phyloP scores from a whole-genome alignment of 371 early-diverging fungal species.

The Mortierella sp. region DNA sequence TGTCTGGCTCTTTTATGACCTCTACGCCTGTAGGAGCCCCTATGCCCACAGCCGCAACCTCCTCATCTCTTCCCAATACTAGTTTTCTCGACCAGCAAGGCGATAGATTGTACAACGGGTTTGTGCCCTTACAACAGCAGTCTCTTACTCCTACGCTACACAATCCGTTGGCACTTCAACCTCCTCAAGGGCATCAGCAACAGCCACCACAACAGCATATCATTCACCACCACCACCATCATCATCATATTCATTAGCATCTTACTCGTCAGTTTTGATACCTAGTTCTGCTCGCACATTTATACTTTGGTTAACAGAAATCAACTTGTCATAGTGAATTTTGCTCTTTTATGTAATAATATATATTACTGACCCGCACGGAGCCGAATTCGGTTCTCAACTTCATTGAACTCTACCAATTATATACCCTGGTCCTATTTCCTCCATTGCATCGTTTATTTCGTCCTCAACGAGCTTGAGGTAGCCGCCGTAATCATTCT shows the following conservation, averaged over 20 bases:
- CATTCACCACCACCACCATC: conserved; percentile 37
- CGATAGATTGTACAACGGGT: conserved; percentile 11
- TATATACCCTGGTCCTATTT: background rate
- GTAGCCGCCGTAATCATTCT: background rate
- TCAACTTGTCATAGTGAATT: no score
- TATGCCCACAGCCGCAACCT: conserved; percentile 1
- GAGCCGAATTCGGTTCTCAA: background rate
- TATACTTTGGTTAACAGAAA: background rate
- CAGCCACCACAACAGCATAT: conserved; percentile 27
- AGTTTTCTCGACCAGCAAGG: conserved; percentile 25
- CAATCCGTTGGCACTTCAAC: background rate
- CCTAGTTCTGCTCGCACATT: conserved; percentile 1
- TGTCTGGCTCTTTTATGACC: conserved; percentile 29
- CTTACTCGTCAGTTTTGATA: background rate
- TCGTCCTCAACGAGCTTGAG: background rate
- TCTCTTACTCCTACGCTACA: conserved; percentile 11
- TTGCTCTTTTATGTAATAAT: no score
- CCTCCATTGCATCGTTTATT: background rate
- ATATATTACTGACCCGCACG: background rate
- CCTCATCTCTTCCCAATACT: conserved; percentile 23
- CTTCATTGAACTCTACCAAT: background rate
- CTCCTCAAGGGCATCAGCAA: conserved; percentile 13
- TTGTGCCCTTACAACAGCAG: conserved; percentile 12
- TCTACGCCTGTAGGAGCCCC: conserved; percentile 10
- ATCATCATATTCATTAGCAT: conserved; percentile 38